Conservation (phyloP, 352 stramenopile species). For the Thraustochytrium sp. region DNA sequence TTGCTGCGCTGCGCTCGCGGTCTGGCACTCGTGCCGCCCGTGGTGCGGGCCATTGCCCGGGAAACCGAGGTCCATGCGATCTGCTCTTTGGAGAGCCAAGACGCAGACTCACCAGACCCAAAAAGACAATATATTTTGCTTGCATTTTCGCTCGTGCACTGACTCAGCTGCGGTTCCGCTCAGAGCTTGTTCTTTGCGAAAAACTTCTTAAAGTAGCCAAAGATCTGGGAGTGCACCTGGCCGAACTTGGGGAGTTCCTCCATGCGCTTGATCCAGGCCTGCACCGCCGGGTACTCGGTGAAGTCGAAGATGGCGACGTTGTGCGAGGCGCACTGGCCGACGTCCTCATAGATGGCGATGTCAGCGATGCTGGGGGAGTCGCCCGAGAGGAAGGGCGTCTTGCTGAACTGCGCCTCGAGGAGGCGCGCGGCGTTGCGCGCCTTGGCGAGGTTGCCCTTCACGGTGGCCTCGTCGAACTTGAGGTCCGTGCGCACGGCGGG, state of each 20-base stretch:
- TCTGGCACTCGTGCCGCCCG: too few relatives aligned
- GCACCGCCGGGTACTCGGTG: not conserved
- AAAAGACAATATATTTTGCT: too few relatives aligned
- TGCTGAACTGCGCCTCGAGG: not conserved
- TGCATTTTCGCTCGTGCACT: too few relatives aligned
- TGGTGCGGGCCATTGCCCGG: too few relatives aligned
- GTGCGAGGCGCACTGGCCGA: not conserved
- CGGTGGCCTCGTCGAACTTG: not conserved
- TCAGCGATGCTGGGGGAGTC: constrained; percentile 25
- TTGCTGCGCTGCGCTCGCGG: too few relatives aligned
- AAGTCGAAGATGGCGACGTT: constrained; percentile 25
- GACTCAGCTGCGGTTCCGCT: too few relatives aligned
- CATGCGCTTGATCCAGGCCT: constrained; percentile 5
- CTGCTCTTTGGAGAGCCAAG: not conserved
- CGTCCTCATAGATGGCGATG: constrained; percentile 3
- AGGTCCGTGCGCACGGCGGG: constrained; percentile 40
- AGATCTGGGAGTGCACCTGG: not conserved
- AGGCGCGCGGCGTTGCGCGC: not conserved
- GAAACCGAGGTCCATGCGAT: too few relatives aligned
- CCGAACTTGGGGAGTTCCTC: constrained; percentile 32
- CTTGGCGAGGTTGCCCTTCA: constrained; percentile 8
- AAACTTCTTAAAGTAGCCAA: not conserved
- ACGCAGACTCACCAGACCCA: not conserved
- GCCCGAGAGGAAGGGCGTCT: not conserved
- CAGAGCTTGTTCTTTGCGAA: constrained; percentile 23